These are phyloP conservation scores for Collybia nuda DNA, from an alignment of 768 basidiomycete genomes.

Conservation along the genomic window DNA sequence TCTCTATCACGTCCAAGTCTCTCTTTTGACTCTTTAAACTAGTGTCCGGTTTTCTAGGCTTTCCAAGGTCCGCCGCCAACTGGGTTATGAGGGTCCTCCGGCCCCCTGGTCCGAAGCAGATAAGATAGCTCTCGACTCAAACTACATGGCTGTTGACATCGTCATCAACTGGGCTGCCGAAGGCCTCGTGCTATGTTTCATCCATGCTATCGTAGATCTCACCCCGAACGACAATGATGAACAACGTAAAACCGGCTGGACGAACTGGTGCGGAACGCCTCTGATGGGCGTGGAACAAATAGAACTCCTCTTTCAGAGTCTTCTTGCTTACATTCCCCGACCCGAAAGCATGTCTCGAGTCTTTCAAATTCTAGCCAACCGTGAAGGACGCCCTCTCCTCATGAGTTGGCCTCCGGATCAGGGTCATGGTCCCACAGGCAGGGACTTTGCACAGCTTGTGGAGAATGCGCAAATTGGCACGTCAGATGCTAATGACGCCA, in stretches of 20 bases:
- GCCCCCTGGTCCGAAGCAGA: constrained; percentile 63
- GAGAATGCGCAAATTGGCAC: constrained; percentile 65
- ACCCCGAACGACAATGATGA: constrained; percentile 74
- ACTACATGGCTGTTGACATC: constrained; percentile 87
- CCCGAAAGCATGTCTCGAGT: constrained; percentile 56
- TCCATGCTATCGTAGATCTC: constrained; percentile 80
- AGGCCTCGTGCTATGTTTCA: constrained; percentile 84
- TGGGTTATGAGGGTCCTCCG: constrained; percentile 64
- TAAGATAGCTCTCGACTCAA: constrained; percentile 63
- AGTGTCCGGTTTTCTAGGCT: constrained; percentile 83
- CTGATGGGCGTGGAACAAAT: constrained; percentile 57
- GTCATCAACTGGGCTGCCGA: constrained; percentile 90
- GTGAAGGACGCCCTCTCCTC: constrained; percentile 54
- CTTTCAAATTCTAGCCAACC: constrained; percentile 77
- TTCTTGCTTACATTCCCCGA: constrained; percentile 54
- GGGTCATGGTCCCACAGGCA: constrained; percentile 39
- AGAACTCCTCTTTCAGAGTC: constrained; percentile 55
- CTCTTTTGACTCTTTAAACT: constrained; percentile 20
- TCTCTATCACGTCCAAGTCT: constrained; percentile 13
- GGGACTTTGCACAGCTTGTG: constrained; percentile 60
- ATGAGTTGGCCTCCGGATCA: constrained; percentile 80
- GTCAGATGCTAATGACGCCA: constrained; percentile 62
- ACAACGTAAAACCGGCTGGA: constrained; percentile 68
- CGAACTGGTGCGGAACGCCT: constrained; percentile 88
- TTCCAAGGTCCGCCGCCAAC: constrained; percentile 65